Evolutionary conservation across 306 rosid species (phyloP), one percentile per base, ranked within the genome.

Genomic region (Cucurbita maxima): DNA sequence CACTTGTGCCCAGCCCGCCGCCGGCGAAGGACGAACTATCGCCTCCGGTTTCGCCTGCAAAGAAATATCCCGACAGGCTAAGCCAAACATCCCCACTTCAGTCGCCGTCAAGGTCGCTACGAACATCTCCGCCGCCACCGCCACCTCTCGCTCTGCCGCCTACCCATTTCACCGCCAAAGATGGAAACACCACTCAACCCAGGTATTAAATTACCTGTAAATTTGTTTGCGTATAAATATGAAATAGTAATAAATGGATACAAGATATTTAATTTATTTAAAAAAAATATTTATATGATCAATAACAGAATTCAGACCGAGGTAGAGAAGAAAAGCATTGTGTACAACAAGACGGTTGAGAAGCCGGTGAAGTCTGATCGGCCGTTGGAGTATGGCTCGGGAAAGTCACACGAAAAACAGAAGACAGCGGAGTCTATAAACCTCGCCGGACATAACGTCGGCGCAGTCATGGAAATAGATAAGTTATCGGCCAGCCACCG

Each of bases 141-240:
- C 86, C 97, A 78, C 94, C 96, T 20, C 76, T 84, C 25, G 25
- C 71, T 19, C 53, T 64, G 16, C 71, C 71, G 4, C 69, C 48
- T 62, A 38, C 5, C 20, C 68, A 14, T 1, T 12, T 60, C 63
- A 72, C 6, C 1, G 7, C 56, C 8, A n/a, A n/a, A n/a, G n/a
- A 36, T 4, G 34, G 16, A 0, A 44, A 54, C 0, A 4, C 55
- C 4, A 7, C 19, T 11, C 56, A 81, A 54, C 75, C 84, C 16
- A 84, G 55, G 44, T 48, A 13, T 43, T 48, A 47, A 47, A 47
- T 47, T 10, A 47, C 15, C 51, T n/a, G n/a, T n/a, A n/a, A n/a
- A n/a, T n/a, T n/a, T n/a, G n/a, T n/a, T n/a, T n/a, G n/a, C n/a
- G n/a, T n/a, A n/a, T n/a, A n/a, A n/a, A n/a, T n/a, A n/a, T n/a